Base-by-base conservation (phyloP, 2,329 filamentous ascomycete species). In the Fusarium coicis region DNA sequence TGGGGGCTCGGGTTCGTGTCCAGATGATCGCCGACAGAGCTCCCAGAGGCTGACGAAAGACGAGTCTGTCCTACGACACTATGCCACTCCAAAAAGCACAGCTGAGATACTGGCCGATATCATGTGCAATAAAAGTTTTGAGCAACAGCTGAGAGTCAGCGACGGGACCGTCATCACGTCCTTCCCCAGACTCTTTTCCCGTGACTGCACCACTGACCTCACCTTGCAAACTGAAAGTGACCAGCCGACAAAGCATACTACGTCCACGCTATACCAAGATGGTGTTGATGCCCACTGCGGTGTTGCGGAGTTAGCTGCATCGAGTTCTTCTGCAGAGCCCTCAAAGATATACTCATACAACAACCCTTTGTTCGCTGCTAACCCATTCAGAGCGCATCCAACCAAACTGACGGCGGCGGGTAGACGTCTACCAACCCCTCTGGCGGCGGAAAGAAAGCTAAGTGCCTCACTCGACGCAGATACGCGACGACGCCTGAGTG, bases 201-300 rank as follows among this genome's bases (percentile, higher is more conserved):
- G 81, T 10, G 77, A 80, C 14, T 79, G 77, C 44, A 83, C 81
- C 1, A 65, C 72, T 15, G 82, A 83, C 10, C 49, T 77, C n/a
- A 78, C 68, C 11, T 76, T 80, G 5, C 74, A 75, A 4, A 56
- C 58, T 2, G 67, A 71, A 2, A 53, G 77, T 4, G 71, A 77
- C 19, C 70, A 75, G 6, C 34, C 70, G 23, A 68, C 60, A 7
- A 36, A 43, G 21, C 14, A 34, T 16, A 32, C 46, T 18, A 47
- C 61, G 3, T 61, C 72, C 8, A 73, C 76, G 16, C 37, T 79
- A 46, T 81, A 82, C 34, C 65, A 64, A n/a, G 70, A 75, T 19
- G 81, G 79, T 1, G 71, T 82, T 9, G 81, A 83, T 67, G 79
- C 81, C 8, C 80, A 77, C 43, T 61, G 57, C 42, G 77, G 76